These are phyloP conservation scores for Anthostomella pinea DNA, from an alignment of 2,329 filamentous ascomycete genomes.

Conservation along the genomic window DNA sequence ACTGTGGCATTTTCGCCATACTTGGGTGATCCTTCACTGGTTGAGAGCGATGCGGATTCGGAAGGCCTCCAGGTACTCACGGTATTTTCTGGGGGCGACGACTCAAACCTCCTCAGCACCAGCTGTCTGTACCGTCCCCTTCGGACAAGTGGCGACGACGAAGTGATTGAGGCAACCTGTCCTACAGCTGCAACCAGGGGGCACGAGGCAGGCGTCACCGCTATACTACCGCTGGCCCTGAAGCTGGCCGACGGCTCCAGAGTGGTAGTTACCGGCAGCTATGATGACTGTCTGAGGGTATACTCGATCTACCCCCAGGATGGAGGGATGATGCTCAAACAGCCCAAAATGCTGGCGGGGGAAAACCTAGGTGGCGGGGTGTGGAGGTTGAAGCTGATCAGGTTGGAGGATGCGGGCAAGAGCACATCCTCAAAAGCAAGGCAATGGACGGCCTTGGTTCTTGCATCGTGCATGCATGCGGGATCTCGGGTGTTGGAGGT, in stretches of 20 bases:
- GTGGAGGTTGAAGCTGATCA: constrained; percentile 74
- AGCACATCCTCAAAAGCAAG: constrained; percentile 13
- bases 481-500: constrained; percentile 66
- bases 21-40: constrained; percentile 1
- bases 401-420: constrained; percentile 20
- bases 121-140: constrained; percentile 28
- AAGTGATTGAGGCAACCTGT: constrained; percentile 18
- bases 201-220: constrained; percentile 82
- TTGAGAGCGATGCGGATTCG: constrained; percentile 3
- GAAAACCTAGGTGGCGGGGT: constrained; percentile 74
- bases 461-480: constrained; percentile 93
- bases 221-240: constrained; percentile 68
- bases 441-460: constrained; percentile 43
- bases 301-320: constrained; percentile 48
- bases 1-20: constrained; percentile 58
- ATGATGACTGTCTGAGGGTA: constrained; percentile 80
- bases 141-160: constrained; percentile 12
- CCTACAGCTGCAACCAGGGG: constrained; percentile 40
- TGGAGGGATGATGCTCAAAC: constrained; percentile 39
- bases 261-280: constrained; percentile 80
- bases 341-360: constrained; percentile 57
- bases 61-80: constrained; percentile 29
- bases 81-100: constrained; percentile 73
- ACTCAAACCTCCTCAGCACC: constrained; percentile 57
- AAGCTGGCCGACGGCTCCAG: constrained; percentile 42